Base-by-base conservation (phyloP, 371 early-diverging fungal species). In the Haplosporangium sp. region DNA sequence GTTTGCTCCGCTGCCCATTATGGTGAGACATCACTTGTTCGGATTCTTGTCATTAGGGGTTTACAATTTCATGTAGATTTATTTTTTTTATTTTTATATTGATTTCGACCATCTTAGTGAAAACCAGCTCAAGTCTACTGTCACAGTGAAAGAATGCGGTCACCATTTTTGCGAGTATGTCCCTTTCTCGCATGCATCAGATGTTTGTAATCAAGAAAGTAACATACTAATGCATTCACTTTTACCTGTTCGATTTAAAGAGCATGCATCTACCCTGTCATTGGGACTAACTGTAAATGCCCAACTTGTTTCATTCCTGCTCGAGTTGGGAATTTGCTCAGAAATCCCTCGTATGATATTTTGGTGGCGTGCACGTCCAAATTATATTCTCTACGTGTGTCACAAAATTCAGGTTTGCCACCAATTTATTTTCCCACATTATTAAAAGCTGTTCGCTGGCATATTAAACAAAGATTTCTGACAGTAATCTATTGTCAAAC, bases 101-200 rank as follows among this genome's bases (percentile, higher is more conserved):
- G 58, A 50, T 4, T 57, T 57, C 9, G 4, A 34, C 9, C 20
- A 3, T 37, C 2, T 48, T 17, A 67, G 72, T 15, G 38, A 48
- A 0, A 62, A 69, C 35, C 62, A 75, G 55, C 64, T 81, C 20
- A 64, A 63, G 35, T 61, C 65, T 11, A 81, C 82, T 3, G 55
- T 61, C 19, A 71, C 82, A 0, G 47, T 81, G 52, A 63, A 69
- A 58, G 82, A 81, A 59, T 81, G 82, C n/a, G 75, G 82, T 2
- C 82, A 81, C 47, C 75, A 81, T 56, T 81, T 81, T 63, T 81
- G 82, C 69, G 52, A 62, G 82, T 81, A 72, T 15, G 65, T 34
- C 8, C 47, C 15, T 7, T 15, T 39, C 27, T 27, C 27, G 27
- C 27, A 27, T 27, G 27, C 27, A 27, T 27, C 27, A 27, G 27